Percentiles rank a stretch among this genome's conserved stretches.
phyloP scores from a whole-genome alignment of 1,284 basidiomycete species.

The Rugosomyces carneus region DNA sequence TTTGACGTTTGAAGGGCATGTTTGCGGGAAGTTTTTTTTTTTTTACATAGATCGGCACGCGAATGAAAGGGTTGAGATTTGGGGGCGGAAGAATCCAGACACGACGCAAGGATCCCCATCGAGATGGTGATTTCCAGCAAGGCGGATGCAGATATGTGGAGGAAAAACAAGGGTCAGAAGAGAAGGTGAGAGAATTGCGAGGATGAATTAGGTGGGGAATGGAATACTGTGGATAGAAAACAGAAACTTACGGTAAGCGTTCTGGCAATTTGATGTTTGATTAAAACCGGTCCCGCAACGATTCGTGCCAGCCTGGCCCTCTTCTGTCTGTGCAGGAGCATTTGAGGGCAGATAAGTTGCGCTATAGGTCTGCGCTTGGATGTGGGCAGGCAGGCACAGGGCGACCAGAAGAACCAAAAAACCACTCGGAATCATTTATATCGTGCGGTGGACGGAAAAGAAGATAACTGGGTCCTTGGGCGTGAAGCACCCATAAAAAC shows the following conservation, averaged over 20 bases:
- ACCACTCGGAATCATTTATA: not conserved
- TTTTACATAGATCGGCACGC: not conserved
- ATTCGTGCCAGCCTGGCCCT: conserved; percentile 49
- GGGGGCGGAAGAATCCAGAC: not conserved
- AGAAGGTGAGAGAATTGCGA: too few relatives aligned
- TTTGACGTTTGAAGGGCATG: too few relatives aligned
- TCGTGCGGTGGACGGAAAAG: not conserved
- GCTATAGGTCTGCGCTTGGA: conserved; percentile 24
- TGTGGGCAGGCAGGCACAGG: conserved; percentile 4
- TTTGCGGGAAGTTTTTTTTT: too few relatives aligned
- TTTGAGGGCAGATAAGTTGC: conserved; percentile 42
- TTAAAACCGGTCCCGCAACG: conserved; percentile 44
- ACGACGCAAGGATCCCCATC: not conserved
- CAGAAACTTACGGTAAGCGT: conserved; percentile 47
- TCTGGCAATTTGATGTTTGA: conserved; percentile 50
- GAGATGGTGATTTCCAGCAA: too few relatives aligned
- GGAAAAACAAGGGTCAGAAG: too few relatives aligned
- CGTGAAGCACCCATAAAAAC: not conserved
- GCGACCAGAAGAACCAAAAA: not conserved
- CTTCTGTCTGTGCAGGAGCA: conserved; percentile 43
- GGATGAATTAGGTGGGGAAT: too few relatives aligned
- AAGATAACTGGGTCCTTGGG: not conserved
- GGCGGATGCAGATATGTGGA: too few relatives aligned
- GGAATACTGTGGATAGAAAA: too few relatives aligned
- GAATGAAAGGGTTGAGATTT: not conserved